Evolutionary conservation across 2,329 filamentous ascomycete species (phyloP).

Genomic region (Grosmannia clavigera): DNA sequence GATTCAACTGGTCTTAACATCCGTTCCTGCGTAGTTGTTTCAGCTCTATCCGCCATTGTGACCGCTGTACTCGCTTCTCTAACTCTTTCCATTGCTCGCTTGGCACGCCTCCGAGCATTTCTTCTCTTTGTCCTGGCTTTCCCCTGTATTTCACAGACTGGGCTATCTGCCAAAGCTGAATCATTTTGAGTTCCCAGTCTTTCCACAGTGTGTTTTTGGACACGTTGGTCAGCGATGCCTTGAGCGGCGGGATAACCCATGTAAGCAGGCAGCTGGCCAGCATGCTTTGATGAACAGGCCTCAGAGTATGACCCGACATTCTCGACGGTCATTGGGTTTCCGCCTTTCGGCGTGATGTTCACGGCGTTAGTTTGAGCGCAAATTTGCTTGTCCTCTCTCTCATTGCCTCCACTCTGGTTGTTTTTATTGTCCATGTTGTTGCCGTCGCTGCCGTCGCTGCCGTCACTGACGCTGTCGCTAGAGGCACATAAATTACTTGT

Average conservation of each 20-base stretch:
- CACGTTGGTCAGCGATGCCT: not conserved
- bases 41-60: not conserved
- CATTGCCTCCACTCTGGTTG: not conserved
- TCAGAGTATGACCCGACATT: not conserved
- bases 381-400: slow-evolving; percentile 1
- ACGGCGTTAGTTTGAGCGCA: not conserved
- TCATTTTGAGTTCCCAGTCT: not conserved
- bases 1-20: not conserved
- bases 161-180: not conserved
- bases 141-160: slow-evolving; percentile 5
- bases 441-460: not conserved
- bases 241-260: not conserved
- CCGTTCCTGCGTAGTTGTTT: not conserved
- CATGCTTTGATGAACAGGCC: not conserved
- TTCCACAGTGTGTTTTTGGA: not conserved
- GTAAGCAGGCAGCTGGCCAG: not conserved
- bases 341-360: not conserved
- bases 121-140: slow-evolving; percentile 34
- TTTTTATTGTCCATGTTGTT: slow-evolving; percentile 3
- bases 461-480: not conserved
- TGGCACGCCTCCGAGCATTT: slow-evolving; percentile 35
- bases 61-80: not conserved
- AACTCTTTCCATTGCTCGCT: slow-evolving; percentile 14
- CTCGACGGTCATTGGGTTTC: not conserved
- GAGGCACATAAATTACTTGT: not conserved